Conservation (phyloP, 176 grass and related monocot genomes). For the Stipa capillata region DNA sequence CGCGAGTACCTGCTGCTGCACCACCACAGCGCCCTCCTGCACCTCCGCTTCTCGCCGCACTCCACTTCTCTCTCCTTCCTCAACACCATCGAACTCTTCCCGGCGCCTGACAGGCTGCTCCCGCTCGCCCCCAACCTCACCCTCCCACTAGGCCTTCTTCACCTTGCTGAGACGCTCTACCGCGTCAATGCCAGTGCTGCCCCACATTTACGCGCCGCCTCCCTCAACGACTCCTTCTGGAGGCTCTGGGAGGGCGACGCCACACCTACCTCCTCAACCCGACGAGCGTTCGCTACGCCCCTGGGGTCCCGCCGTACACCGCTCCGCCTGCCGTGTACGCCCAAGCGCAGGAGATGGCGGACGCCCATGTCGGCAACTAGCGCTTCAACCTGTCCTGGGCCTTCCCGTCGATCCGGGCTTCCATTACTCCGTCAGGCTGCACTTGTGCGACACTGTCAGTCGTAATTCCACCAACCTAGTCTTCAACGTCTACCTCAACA, state of each 20-base stretch:
- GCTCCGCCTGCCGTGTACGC: conserved; percentile 28
- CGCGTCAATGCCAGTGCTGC: conserved; percentile 24
- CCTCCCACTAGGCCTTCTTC: background rate
- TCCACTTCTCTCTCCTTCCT: too few relatives aligned
- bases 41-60: too few relatives aligned
- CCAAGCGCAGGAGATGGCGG: conserved; percentile 27
- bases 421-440: conserved; percentile 30
- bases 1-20: too few relatives aligned
- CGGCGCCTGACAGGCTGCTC: background rate
- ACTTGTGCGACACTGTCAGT: conserved; percentile 31
- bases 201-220: too few relatives aligned
- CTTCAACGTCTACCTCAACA: conserved; percentile 35
- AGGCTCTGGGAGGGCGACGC: conserved; percentile 28
- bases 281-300: conserved; percentile 11
- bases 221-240: conserved; percentile 29
- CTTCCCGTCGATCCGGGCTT: conserved; percentile 28
- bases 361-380: conserved; percentile 30
- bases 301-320: background rate
- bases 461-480: background rate
- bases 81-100: too few relatives aligned
- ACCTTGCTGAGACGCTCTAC: conserved; percentile 10
- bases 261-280: conserved; percentile 33
- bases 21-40: too few relatives aligned
- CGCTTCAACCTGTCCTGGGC: conserved; percentile 45
- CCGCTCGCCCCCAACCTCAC: background rate